A percentile compares a stretch with the other conserved stretches of the same genome.
These are phyloP conservation scores for Talaromyces albobiverticillius DNA, from an alignment of 2,329 filamentous ascomycete genomes.

Conservation along the genomic window DNA sequence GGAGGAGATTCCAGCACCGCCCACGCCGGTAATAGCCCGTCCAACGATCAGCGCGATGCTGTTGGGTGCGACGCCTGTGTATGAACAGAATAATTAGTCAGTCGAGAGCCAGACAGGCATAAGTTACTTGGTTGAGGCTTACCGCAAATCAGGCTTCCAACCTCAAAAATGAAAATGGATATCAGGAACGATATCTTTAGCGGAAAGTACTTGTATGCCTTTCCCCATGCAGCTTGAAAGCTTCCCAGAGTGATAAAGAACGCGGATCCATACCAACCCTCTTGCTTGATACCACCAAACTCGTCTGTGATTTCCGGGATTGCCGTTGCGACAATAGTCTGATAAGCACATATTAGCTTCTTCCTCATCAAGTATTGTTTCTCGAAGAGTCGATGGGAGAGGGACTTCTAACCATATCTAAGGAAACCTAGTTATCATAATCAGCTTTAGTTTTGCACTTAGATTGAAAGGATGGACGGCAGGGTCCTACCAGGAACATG, in stretches of 20 bases:
- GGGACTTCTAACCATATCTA: too few relatives aligned
- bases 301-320: conserved; percentile 26
- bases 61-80: conserved; percentile 12
- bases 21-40: conserved; percentile 33
- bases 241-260: conserved; percentile 33
- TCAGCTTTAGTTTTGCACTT: too few relatives aligned
- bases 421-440: too few relatives aligned
- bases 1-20: conserved; percentile 29
- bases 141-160: conserved; percentile 41
- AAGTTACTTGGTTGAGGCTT: conserved; percentile 30
- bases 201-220: conserved; percentile 27
- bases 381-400: too few relatives aligned
- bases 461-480: too few relatives aligned
- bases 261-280: conserved; percentile 35
- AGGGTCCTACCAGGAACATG: too few relatives aligned
- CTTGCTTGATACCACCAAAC: conserved; percentile 26
- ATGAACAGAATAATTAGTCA: too few relatives aligned
- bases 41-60: conserved; percentile 37
- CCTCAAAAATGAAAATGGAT: conserved; percentile 40
- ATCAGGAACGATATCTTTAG: conserved; percentile 33
- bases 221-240: conserved; percentile 31
- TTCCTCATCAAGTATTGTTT: too few relatives aligned
- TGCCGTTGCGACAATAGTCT: conserved; percentile 30
- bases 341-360: too few relatives aligned
- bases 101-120: too few relatives aligned